Conservation (phyloP, 2,329 filamentous ascomycete species). For the Paracoccidioides lutzii region DNA sequence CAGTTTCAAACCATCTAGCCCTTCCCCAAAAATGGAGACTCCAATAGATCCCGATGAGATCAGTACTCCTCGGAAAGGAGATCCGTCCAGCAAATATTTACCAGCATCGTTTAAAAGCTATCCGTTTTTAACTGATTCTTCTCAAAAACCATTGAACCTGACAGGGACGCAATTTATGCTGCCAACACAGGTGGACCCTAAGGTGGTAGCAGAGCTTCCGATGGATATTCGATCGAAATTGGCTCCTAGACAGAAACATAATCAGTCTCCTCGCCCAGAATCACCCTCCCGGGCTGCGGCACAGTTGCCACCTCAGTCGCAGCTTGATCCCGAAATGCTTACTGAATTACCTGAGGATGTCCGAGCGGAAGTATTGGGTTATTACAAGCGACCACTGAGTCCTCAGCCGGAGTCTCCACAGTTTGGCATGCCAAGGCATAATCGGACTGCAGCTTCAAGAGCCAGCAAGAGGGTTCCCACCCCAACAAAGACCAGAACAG, state of each 20-base stretch:
- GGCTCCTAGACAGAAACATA: conserved; percentile 41
- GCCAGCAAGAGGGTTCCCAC: conserved; percentile 39
- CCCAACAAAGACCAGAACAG: conserved; percentile 46
- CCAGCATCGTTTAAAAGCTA: conserved; percentile 19
- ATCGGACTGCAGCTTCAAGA: conserved; percentile 19
- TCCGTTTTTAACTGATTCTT: conserved; percentile 23
- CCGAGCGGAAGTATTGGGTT: conserved; percentile 65
- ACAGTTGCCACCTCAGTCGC: conserved; percentile 50
- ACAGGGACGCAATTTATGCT: conserved; percentile 85
- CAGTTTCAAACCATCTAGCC: conserved; percentile 46
- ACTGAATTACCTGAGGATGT: conserved; percentile 74
- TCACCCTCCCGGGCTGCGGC: conserved; percentile 23
- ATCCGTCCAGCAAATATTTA: conserved; percentile 12
- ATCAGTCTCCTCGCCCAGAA: conserved; percentile 19
- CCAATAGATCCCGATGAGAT: conserved; percentile 38
- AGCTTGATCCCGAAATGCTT: conserved; percentile 76
- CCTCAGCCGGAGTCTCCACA: conserved; percentile 24
- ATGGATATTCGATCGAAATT: conserved; percentile 68
- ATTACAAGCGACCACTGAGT: conserved; percentile 41
- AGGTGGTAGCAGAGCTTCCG: conserved; percentile 72
- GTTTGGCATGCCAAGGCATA: conserved; percentile 32
- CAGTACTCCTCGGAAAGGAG: conserved; percentile 29
- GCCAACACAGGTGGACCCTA: conserved; percentile 64
- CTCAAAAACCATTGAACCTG: conserved; percentile 58
- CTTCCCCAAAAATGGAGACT: conserved; percentile 12